Percentiles rank a stretch among this genome's conserved stretches.
Conservation (phyloP, 169 alveolate genomes). For the Babesia ovis region DNA sequence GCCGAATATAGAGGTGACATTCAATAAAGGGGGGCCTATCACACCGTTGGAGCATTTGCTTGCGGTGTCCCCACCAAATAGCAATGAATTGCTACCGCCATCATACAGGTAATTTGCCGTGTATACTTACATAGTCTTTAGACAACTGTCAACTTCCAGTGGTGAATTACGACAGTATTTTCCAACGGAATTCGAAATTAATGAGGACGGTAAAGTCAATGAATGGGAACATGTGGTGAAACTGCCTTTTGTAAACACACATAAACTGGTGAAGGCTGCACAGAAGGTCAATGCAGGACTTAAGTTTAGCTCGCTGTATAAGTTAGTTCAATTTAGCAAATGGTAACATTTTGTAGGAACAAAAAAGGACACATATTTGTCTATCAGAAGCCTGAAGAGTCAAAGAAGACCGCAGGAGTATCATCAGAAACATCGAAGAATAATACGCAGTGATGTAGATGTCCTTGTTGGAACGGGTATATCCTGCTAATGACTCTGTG, state of each 20-base stretch:
- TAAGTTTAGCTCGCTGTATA: slow-evolving; percentile 46
- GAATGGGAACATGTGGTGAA: slow-evolving; percentile 72
- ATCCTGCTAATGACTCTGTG: too few relatives aligned
- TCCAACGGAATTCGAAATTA: slow-evolving; percentile 64
- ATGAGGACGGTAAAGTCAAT: slow-evolving; percentile 57
- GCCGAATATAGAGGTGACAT: slow-evolving; percentile 44
- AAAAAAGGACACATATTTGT: slow-evolving; percentile 50
- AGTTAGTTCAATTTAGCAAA: slow-evolving; percentile 1
- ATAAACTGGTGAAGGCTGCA: slow-evolving; percentile 48
- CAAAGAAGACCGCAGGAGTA: too few relatives aligned
- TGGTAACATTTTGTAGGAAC: slow-evolving; percentile 23
- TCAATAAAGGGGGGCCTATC: slow-evolving; percentile 69
- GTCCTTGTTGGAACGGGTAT: too few relatives aligned
- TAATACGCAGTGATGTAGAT: too few relatives aligned
- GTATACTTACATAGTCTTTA: not conserved
- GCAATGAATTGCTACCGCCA: slow-evolving; percentile 56
- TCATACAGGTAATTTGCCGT: slow-evolving; percentile 30
- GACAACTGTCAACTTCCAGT: slow-evolving; percentile 21
- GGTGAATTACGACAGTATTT: slow-evolving; percentile 62
- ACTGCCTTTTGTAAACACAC: slow-evolving; percentile 64
- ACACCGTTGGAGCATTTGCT: slow-evolving; percentile 66
- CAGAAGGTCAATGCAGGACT: slow-evolving; percentile 59
- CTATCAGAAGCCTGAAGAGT: too few relatives aligned
- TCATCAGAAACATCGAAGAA: too few relatives aligned
- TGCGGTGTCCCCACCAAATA: slow-evolving; percentile 66